Percentiles rank a stretch among this genome's conserved stretches.
These are phyloP conservation scores for Cryptococcus deneoformans DNA, from an alignment of 1,284 basidiomycete genomes.

Conservation along the genomic window DNA sequence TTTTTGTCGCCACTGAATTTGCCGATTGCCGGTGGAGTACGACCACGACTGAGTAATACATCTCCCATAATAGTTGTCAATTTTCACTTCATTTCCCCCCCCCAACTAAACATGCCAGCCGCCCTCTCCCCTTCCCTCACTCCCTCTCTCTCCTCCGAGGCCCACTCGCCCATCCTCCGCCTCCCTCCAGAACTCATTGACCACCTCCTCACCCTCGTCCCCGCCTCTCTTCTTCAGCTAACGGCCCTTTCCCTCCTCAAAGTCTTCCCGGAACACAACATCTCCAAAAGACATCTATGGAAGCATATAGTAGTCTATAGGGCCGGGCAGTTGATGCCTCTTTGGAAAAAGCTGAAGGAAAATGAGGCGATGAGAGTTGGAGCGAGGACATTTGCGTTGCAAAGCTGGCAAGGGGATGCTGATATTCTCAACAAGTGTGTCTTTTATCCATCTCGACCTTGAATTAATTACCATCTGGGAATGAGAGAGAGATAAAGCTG, in stretches of 20 bases:
- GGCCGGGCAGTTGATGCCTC: conserved; percentile 29
- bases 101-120: not conserved
- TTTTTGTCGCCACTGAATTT: not conserved
- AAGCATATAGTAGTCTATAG: conserved; percentile 37
- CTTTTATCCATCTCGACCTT: too few species aligned
- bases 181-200: conserved; percentile 48
- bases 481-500: too few species aligned
- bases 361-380: conserved; percentile 14
- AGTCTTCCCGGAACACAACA: conserved; percentile 41
- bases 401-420: conserved; percentile 46
- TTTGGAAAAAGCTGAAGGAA: conserved; percentile 31
- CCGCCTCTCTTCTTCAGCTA: conserved; percentile 34
- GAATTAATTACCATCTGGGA: too few species aligned
- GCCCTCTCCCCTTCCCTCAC: not conserved
- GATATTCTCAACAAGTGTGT: conserved; percentile 47
- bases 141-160: not conserved
- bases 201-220: conserved; percentile 38
- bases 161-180: conserved; percentile 13
- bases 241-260: conserved; percentile 38
- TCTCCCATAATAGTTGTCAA: not conserved
- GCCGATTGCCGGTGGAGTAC: not conserved
- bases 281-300: conserved; percentile 31
- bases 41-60: not conserved
- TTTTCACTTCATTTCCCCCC: not conserved
- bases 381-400: conserved; percentile 31